Evolutionary conservation across 1,139 yeast species (phyloP).

Genomic region (Lizanozyma gosingica): DNA sequence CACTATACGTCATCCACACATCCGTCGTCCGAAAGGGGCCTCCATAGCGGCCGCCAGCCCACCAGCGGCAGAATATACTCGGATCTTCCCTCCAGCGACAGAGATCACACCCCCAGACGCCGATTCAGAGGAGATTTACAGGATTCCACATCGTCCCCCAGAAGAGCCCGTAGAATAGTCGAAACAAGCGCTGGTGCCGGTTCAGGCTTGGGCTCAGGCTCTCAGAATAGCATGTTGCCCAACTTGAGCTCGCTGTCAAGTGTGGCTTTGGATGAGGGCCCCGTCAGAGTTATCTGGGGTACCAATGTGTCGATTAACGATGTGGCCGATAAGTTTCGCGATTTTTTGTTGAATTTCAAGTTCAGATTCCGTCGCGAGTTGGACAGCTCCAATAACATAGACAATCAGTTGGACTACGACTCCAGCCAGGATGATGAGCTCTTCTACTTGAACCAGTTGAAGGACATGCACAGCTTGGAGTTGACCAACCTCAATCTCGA

Average conservation of each 20-base stretch:
- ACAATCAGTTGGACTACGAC: constrained; percentile 20
- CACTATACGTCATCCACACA: constrained; percentile 37
- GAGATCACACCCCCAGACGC: constrained; percentile 34
- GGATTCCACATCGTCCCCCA: constrained; percentile 34
- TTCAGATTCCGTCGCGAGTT: constrained; percentile 58
- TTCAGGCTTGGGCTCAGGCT: not conserved
- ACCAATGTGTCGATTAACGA: constrained; percentile 92
- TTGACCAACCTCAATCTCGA: constrained; percentile 79
- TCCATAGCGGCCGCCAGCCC: constrained; percentile 9
- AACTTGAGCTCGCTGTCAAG: constrained; percentile 6
- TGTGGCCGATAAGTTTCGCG: constrained; percentile 69
- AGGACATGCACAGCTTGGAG: constrained; percentile 69
- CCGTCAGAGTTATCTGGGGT: constrained; percentile 95
- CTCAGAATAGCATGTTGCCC: constrained; percentile 1
- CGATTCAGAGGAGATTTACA: constrained; percentile 36
- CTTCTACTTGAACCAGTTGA: constrained; percentile 65
- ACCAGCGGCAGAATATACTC: constrained; percentile 15
- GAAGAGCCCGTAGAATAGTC: constrained; percentile 26
- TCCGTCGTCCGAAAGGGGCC: constrained; percentile 24
- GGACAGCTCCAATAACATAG: constrained; percentile 41
- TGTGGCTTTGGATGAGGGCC: constrained; percentile 39
- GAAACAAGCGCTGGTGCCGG: constrained; percentile 10
- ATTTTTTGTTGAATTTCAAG: constrained; percentile 78
- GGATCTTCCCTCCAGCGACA: constrained; percentile 32
- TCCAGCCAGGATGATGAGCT: constrained; percentile 62